Conservation (phyloP, 1,284 basidiomycete species). For the Cutaneotrichosporon cavernicola region DNA sequence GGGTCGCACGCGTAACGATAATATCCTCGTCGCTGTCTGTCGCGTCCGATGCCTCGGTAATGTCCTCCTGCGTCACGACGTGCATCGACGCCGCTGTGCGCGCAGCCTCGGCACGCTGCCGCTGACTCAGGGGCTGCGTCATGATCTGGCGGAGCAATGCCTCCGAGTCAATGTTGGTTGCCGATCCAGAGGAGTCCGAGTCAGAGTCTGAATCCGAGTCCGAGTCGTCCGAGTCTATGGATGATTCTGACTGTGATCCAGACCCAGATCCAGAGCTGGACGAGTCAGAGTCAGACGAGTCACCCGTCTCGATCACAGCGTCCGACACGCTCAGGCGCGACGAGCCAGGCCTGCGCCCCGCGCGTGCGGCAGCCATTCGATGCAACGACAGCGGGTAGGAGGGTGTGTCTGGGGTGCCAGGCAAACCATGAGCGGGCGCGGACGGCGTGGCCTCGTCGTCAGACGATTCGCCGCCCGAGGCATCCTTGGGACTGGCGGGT, state of each 20-base stretch:
- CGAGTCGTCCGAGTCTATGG: background rate
- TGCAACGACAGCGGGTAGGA: constrained; percentile 30
- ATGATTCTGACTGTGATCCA: background rate
- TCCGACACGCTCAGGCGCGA: constrained; percentile 47
- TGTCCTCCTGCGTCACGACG: constrained; percentile 23
- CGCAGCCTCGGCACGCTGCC: constrained; percentile 31
- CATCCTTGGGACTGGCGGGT: background rate
- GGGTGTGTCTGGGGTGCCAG: constrained; percentile 14
- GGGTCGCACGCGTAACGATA: constrained; percentile 3
- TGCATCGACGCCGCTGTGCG: constrained; percentile 38
- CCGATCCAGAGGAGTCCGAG: constrained; percentile 10
- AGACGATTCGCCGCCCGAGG: background rate
- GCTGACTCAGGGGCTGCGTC: constrained; percentile 33
- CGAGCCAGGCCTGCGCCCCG: constrained; percentile 34
- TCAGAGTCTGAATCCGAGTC: constrained; percentile 12
- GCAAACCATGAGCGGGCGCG: background rate
- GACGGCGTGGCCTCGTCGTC: constrained; percentile 1
- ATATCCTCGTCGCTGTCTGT: constrained; percentile 27
- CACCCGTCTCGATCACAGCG: constrained; percentile 44
- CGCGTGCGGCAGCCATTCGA: constrained; percentile 31
- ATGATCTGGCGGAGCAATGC: constrained; percentile 34
- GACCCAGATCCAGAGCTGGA: background rate
- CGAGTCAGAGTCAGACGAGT: constrained; percentile 30
- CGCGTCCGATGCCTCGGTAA: constrained; percentile 18
- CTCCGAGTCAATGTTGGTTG: constrained; percentile 23